Evolutionary conservation across 2,329 filamentous ascomycete species (phyloP), one percentile per base, ranked within the genome.

Genomic region (Xylaria digitata): DNA sequence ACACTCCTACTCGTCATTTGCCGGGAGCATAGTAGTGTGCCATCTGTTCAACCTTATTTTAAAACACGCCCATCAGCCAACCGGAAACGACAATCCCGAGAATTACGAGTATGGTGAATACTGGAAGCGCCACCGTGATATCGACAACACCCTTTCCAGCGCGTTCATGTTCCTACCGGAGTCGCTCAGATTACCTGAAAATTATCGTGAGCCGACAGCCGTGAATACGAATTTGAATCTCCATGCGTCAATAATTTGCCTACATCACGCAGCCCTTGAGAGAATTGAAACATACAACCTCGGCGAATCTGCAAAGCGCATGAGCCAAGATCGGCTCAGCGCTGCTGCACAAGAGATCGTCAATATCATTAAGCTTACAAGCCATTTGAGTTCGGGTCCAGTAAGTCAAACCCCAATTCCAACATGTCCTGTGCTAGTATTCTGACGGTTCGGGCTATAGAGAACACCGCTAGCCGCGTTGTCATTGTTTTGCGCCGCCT

Each of bases 211-310:
- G 71, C 85, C 90, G 0, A 89, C 92, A 52, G 88, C 93, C 6
- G 86, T 97, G 0, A 94, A 97, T 76, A 84, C 90, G 57, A 97
- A 97, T 70, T 90, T 97, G 83, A 94, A 92, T 75, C 87, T 97
- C 2, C 94, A 97, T 75, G 93, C 94, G 0, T 91, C 92, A 1
- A 87, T 92, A 8, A 97, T 97, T 60, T 96, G 93, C 76, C 83
- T 97, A 5, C 94, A 97, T 75, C 93, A 96, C 78, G 92, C 93
- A 1, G 94, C 94, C 1, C 89, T 96, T 8, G 93, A 94, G 79
- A 94, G 92, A 75, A 91, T 91, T 0, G 90, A 94, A 62, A 90
- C 89, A 74, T 85, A 94, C 75, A 85, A 86, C 1, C 80, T 96
- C 60, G 85, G 89, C 0, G 82, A 85, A 0, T 83, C 85, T 34